Evolutionary conservation across 345 rosid genomes (phyloP), one percentile per base, ranked within the genome.

Genomic region (Excoecaria agallocha): DNA sequence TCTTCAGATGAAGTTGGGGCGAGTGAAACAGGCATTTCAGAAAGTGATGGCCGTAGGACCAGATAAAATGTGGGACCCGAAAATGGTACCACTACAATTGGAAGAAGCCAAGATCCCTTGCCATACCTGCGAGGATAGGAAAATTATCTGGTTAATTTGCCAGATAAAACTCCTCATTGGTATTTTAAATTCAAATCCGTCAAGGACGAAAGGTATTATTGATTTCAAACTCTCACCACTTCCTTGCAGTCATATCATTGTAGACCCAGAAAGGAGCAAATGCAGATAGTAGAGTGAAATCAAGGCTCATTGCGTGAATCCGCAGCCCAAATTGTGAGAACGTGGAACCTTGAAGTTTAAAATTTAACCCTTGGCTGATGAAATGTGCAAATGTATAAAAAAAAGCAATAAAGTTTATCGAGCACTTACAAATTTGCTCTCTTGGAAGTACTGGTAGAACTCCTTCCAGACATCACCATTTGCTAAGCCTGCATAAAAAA

Each of bases 261-360:
- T 92, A 92, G 73, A 94, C 93, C 98, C 98, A 91, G 45, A 94
- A 94, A 12, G 97, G 95, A 74, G 93, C 89, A 81, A 94, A 91
- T 20, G 93, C 80, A 37, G 95, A 89, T 5, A 89, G 82, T 46
- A 94, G 82, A 51, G 84, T 83, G 74, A 89, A 92, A 82, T 94
- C 98, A 65, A 92, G 76, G 86, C 80, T 74, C 11, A 51, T 91
- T 67, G 87, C 51, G 12, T 94, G 97, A 81, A 92, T 88, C 97
- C 92, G 97, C 78, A 75, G 62, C 3, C 7, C 1, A 62, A 57
- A 56, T 38, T 11, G 19, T 57, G 35, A 57, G 61, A 24, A n/a
- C 5, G 17, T 54, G 30, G 30, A 30, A 30, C 30, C 2, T 30
- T 30, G 30, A 50, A 54, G 58, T 16, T 50, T 50, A 13, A 50